Base-by-base conservation (phyloP, 768 basidiomycete genomes). In the Leucocoprinus leucothites region DNA sequence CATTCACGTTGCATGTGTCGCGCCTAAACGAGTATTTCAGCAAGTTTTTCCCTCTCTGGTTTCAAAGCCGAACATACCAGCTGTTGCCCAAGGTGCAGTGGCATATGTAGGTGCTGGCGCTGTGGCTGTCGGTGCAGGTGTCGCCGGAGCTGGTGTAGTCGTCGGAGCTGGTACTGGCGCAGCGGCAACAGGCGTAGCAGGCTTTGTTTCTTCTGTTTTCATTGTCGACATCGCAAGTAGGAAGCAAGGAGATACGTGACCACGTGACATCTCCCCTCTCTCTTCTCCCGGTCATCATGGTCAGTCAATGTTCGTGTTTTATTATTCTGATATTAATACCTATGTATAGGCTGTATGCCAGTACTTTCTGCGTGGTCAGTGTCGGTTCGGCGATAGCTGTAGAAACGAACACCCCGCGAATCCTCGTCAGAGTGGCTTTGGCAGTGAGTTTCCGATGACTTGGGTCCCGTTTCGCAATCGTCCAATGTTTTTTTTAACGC, bases 331-430 rank as follows among this genome's bases (percentile, higher is more conserved):
- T 28, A 19, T 21, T 51, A 22, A 59, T 28, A 28, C 9, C 1
- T 38, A 13, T 22, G 21, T 34, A 11, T 43, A 87, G 87, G 65
- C 65, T 6, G 77, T 86, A 0, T 90, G 88, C 63, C 71, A 76
- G 44, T 90, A 74, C 67, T 89, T 77, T 63, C 64, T 85, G 41
- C 78, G 81, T 14, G 89, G 87, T 6, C 62, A 70, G 34, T 90
- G 89, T 71, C 81, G 73, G 61, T 91, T 85, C 61, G 89, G 89
- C 2, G 69, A 74, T 48, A 70, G 67, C 34, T 91, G 89, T 65
- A 77, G 80, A 60, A 82, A 87, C 60, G 85, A 88, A 58, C 88
- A 89, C 65, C 84, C 79, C 52, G 63, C 58, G 28, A 66, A 65
- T 53, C 65, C 67, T 31, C 31, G 38, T 45, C 64, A 64, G 56